Percentiles rank a stretch among this genome's conserved stretches.
Evolutionary conservation across 768 basidiomycete species (phyloP).

Genomic region (Amanita fuliginea): DNA sequence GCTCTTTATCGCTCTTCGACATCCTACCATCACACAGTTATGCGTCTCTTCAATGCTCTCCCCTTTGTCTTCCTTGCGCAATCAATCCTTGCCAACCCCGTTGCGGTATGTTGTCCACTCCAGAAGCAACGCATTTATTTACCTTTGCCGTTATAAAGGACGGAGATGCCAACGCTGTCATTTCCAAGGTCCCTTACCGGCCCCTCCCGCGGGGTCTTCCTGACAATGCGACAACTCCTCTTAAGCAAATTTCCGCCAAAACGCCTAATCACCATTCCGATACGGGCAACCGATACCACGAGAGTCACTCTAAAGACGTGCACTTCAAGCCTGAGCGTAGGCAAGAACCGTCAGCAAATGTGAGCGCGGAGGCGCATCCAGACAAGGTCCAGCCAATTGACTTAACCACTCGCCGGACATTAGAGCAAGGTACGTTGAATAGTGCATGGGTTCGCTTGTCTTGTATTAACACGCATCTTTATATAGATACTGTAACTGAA

Average conservation of each 20-base stretch:
- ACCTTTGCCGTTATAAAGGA: background rate
- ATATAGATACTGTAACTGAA: background rate
- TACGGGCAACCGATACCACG: background rate
- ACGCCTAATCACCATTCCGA: background rate
- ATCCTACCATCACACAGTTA: background rate
- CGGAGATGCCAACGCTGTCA: background rate
- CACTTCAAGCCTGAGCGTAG: background rate
- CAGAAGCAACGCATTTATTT: background rate
- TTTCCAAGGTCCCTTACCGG: too few relatives aligned
- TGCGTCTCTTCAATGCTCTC: conserved; percentile 8
- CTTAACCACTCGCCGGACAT: too few relatives aligned
- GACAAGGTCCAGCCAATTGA: background rate
- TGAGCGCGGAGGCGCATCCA: background rate
- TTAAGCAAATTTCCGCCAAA: background rate
- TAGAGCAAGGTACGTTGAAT: too few relatives aligned
- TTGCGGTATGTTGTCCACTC: conserved; percentile 1
- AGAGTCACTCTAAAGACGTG: background rate
- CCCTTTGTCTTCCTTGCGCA: conserved; percentile 10
- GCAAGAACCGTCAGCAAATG: background rate
- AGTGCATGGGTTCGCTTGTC: too few relatives aligned
- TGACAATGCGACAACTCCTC: background rate
- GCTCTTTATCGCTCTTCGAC: background rate
- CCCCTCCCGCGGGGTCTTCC: too few relatives aligned
- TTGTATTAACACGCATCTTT: background rate
- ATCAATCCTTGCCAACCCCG: conserved; percentile 13